phyloP scores from a whole-genome alignment of 2,329 filamentous ascomycete species.

The Tolypocladium album region DNA sequence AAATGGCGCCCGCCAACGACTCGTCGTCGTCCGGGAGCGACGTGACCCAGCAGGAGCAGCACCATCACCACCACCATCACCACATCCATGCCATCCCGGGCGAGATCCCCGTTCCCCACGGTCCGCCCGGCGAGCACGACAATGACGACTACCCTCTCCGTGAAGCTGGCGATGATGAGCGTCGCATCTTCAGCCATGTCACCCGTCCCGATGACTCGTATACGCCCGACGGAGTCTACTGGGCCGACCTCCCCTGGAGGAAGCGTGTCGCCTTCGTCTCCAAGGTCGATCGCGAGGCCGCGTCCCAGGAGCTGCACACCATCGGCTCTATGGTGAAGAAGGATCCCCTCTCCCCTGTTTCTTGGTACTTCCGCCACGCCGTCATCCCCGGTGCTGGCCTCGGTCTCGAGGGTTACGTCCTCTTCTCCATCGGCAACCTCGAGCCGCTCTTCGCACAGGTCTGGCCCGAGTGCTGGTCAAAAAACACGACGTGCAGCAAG shows the following conservation, averaged over 20 bases:
- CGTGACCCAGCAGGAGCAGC: neutral
- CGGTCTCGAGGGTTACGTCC: conserved; percentile 86
- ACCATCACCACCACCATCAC: conserved; percentile 13
- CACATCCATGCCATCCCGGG: conserved; percentile 30
- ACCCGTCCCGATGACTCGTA: conserved; percentile 86
- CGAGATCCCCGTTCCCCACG: conserved; percentile 45
- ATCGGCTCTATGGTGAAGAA: conserved; percentile 76
- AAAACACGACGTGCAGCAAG: conserved; percentile 53
- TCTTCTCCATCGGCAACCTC: conserved; percentile 94
- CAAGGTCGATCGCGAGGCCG: conserved; percentile 61
- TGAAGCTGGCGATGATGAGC: conserved; percentile 37
- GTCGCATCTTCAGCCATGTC: conserved; percentile 61
- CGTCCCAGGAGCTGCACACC: conserved; percentile 51
- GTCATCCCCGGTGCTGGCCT: conserved; percentile 88
- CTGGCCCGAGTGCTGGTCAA: conserved; percentile 72
- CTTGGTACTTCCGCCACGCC: conserved; percentile 82
- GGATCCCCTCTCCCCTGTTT: conserved; percentile 74
- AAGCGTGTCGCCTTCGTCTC: conserved; percentile 67
- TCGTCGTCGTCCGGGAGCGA: conserved; percentile 3
- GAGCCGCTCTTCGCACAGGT: conserved; percentile 67
- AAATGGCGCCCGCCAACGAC: neutral
- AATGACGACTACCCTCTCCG: conserved; percentile 33
- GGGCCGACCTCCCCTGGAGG: conserved; percentile 70
- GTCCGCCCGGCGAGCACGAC: conserved; percentile 34
- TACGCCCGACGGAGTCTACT: conserved; percentile 74